These are phyloP conservation scores for Trichoderma lentiforme DNA, from an alignment of 2,329 filamentous ascomycete species.

Conservation along the genomic window DNA sequence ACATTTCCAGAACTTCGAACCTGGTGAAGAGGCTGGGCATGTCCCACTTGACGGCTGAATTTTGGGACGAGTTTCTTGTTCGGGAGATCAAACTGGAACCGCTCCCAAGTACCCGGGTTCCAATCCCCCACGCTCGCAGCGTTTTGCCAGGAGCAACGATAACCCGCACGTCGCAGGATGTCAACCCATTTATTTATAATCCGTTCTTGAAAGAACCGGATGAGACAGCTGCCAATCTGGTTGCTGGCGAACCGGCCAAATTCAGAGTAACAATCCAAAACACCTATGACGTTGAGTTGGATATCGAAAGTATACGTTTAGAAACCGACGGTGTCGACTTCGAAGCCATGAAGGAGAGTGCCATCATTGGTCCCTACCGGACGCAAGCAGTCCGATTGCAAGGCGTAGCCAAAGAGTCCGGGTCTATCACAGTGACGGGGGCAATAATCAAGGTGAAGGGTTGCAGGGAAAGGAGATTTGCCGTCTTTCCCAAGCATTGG, in stretches of 20 bases:
- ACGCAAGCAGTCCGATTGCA: slow-evolving; percentile 73
- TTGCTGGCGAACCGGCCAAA: slow-evolving; percentile 72
- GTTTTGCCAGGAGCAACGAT: slow-evolving; percentile 50
- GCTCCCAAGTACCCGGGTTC: slow-evolving; percentile 54
- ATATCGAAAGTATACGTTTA: slow-evolving; percentile 77
- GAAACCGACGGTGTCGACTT: slow-evolving; percentile 72
- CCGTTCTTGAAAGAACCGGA: slow-evolving; percentile 73
- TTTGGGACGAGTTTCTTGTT: slow-evolving; percentile 96
- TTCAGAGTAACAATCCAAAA: slow-evolving; percentile 89
- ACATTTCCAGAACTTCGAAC: slow-evolving; percentile 77
- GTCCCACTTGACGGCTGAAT: slow-evolving; percentile 69
- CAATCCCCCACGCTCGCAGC: slow-evolving; percentile 62
- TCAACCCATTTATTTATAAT: slow-evolving; percentile 92
- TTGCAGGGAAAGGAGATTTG: slow-evolving; percentile 78
- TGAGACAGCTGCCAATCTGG: slow-evolving; percentile 65
- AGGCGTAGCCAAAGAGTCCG: slow-evolving; percentile 64
- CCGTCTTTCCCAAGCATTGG: slow-evolving; percentile 78
- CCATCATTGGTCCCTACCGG: slow-evolving; percentile 74
- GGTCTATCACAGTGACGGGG: slow-evolving; percentile 70
- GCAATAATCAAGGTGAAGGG: slow-evolving; percentile 76
- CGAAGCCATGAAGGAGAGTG: slow-evolving; percentile 60
- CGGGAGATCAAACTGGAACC: slow-evolving; percentile 71
- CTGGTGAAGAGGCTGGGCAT: slow-evolving; percentile 75
- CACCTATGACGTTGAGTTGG: slow-evolving; percentile 87
- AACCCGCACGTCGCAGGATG: slow-evolving; percentile 54